Evolutionary conservation across 495 filamentous ascomycete genomes (phyloP).

Genomic region (Penicillium egyptiacum): DNA sequence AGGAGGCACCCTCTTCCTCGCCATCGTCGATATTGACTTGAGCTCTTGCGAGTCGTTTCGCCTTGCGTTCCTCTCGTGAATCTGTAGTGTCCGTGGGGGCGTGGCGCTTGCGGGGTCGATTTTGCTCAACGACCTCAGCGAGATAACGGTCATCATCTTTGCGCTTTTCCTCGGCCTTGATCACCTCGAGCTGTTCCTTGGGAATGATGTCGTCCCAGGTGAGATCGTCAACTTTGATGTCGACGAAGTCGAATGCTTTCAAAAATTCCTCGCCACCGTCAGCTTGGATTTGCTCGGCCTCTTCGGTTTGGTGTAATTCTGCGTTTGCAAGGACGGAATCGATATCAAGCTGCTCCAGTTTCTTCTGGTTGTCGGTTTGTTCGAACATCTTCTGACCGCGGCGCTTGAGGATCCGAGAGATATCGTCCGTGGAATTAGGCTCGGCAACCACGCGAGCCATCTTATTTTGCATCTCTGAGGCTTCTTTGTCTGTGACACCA

Average conservation of each 20-base stretch:
- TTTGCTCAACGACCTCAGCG: constrained; percentile 78
- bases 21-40: constrained; percentile 62
- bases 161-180: constrained; percentile 85
- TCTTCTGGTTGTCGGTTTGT: constrained; percentile 91
- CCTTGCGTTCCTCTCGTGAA: constrained; percentile 81
- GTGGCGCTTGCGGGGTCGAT: constrained; percentile 81
- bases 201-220: constrained; percentile 99
- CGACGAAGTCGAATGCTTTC: constrained; percentile 81
- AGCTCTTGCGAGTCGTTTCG: constrained; percentile 87
- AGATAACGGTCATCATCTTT: constrained; percentile 82
- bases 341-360: constrained; percentile 97
- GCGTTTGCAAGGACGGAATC: constrained; percentile 94
- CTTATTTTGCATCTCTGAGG: constrained; percentile 69
- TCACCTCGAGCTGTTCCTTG: constrained; percentile 79
- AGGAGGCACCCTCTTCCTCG: constrained; percentile 56
- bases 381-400: constrained; percentile 97
- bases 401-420: constrained; percentile 88
- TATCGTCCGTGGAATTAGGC: constrained; percentile 84
- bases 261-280: constrained; percentile 93
- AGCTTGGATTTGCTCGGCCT: constrained; percentile 84
- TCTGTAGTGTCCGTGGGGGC: constrained; percentile 63
- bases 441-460: constrained; percentile 62
- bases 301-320: constrained; percentile 90
- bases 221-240: constrained; percentile 89
- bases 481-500: constrained; percentile 87